Base-by-base conservation (phyloP, 2,329 filamentous ascomycete species). In the Arthroderma sp. region DNA sequence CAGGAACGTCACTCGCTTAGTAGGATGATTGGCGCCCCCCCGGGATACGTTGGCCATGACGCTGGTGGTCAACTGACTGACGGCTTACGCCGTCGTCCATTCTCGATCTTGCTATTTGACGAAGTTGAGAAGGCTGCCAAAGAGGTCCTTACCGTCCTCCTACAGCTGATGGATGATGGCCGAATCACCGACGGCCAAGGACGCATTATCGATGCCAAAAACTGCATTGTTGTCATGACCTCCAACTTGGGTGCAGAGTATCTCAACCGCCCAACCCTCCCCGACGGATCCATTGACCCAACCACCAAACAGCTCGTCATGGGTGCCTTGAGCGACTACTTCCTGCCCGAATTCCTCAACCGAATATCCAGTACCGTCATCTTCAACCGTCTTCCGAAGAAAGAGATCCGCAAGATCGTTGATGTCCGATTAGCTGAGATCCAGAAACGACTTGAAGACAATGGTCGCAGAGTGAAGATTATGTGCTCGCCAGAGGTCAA, bases 81-180 rank as follows among this genome's bases (percentile, higher is more conserved):
- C 75, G 87, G 87, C 25, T 84, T 98, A 19, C 89, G 93, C 43
- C 87, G 93, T 60, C 88, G 90, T 66, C 93, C 93, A 0, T 98
- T 98, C 81, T 97, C 93, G 0, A 98, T 98, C 68, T 79, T 98
- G 1, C 82, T 98, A 7, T 98, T 98, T 65, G 93, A 98, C 66
- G 93, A 98, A 73, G 89, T 97, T 15, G 93, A 98, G 75, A 98
- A 98, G 78, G 91, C 93, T 1, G 93, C 93, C 61, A 98, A 98
- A 77, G 93, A 98, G 75, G 83, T 98, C 1, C 78, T 98, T 44
- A 98, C 93, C 0, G 93, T 98, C 15, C 83, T 98, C 38, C 82
- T 98, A n/a, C 93, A 98, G 73, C 88, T 98, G 67, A 97, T 98
- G 90, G 93, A 98, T 67, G 93, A 98, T 68, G 93, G 93, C 31